A percentile compares a stretch with the other conserved stretches of the same genome.
These are phyloP conservation scores for Fagopyrum esculentum DNA, from an alignment of 148 eudicot species.

Conservation along the genomic window DNA sequence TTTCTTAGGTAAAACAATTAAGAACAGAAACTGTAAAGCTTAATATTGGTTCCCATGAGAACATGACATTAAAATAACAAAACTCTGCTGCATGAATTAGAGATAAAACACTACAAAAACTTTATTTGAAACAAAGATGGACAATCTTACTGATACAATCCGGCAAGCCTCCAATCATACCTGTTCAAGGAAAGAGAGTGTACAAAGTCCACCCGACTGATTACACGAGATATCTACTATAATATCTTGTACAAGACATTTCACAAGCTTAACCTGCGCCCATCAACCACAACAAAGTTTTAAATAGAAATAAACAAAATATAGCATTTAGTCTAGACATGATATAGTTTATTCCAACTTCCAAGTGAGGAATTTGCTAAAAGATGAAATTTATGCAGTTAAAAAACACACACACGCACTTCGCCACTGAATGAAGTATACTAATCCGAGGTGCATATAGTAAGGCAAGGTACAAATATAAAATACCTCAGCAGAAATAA, in stretches of 20 bases:
- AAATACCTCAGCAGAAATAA: conserved; percentile 60
- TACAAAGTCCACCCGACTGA: conserved; percentile 57
- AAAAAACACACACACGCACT: neutral
- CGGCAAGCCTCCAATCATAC: conserved; percentile 17
- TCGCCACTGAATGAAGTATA: neutral
- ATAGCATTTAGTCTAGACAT: neutral
- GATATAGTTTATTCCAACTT: neutral
- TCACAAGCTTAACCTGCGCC: conserved; percentile 60
- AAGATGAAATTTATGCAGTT: neutral
- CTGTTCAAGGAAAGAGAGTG: conserved; percentile 50
- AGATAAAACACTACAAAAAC: neutral
- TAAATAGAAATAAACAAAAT: no score
- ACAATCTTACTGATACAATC: neutral
- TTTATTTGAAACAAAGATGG: neutral
- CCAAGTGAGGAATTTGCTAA: neutral
- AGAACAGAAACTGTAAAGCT: neutral
- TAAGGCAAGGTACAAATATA: neutral
- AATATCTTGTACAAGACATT: conserved; percentile 44
- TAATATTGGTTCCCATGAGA: neutral
- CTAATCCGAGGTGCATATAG: neutral
- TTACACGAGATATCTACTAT: conserved; percentile 51
- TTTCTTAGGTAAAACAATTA: neutral
- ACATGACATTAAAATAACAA: neutral
- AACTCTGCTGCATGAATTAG: neutral
- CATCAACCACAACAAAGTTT: conserved; percentile 15